Conservation (phyloP, 495 filamentous ascomycete genomes). For the Podospora bellae-mahoneyi region DNA sequence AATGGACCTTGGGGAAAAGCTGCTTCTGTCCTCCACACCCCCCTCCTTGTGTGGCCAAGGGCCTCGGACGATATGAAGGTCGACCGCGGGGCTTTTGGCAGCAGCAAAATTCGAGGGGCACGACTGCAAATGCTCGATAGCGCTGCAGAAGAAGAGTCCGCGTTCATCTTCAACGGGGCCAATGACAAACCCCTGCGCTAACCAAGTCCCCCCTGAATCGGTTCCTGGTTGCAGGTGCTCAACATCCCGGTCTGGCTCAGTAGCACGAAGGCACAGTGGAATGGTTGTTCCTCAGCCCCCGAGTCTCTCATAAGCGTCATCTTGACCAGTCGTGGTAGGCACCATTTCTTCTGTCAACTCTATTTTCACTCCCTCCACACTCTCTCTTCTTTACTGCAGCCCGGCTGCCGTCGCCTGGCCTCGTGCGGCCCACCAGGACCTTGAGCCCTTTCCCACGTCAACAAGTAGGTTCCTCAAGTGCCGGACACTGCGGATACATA, state of each 20-base stretch:
- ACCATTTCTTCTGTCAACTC: slow-evolving; percentile 11
- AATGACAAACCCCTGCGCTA: slow-evolving; percentile 9
- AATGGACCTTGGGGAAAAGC: background rate
- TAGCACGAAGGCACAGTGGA: background rate
- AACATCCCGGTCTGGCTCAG: background rate
- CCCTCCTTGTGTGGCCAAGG: background rate
- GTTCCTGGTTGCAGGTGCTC: slow-evolving; percentile 10
- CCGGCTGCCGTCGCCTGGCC: slow-evolving; percentile 1
- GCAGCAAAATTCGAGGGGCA: slow-evolving; percentile 3
- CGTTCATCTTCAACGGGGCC: background rate
- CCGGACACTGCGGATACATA: slow-evolving; percentile 16
- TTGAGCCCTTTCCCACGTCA: background rate
- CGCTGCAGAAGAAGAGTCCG: background rate
- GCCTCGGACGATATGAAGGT: background rate
- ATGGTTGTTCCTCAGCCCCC: slow-evolving; percentile 8
- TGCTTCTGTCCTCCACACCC: background rate
- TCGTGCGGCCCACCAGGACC: slow-evolving; percentile 1
- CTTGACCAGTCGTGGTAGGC: background rate
- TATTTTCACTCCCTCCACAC: slow-evolving; percentile 7
- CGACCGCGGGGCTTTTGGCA: background rate
- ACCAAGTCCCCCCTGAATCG: background rate
- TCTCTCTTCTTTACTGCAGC: background rate
- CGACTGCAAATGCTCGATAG: background rate
- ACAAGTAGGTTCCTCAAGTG: background rate
- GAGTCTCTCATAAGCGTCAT: slow-evolving; percentile 11